Base-by-base conservation (phyloP, 345 rosid species). In the Mallotus nudiflorus region DNA sequence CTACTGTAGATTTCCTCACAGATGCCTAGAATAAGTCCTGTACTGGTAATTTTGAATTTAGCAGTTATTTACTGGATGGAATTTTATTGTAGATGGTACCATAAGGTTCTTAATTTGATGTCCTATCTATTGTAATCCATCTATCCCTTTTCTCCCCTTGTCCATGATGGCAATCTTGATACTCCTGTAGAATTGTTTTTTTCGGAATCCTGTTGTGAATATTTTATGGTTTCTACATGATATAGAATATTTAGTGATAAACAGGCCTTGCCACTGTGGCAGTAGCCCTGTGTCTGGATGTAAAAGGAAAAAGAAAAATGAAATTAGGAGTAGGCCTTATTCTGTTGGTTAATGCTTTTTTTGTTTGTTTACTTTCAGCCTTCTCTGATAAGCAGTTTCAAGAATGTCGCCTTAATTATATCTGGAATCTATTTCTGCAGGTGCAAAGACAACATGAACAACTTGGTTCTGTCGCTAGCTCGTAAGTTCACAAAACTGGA, bases 381-480 rank as follows among this genome's bases (percentile, higher is more conserved):
- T 70, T 58, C 42, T 52, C 24, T 63, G 51, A 28, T 62, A 53
- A 62, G 28, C 8, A n/a, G 18, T 48, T 65, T 29, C 44, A 11
- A 72, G 44, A 20, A 6, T 66, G 24, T 46, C 22, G 37, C 13
- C 53, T 45, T 63, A 39, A 18, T 42, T 16, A 14, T 42, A 35
- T 44, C 50, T 46, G 1, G 51, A 5, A 1, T 16, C 12, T 62
- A 50, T 27, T 62, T 66, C 60, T 70, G 29, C 70, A 95, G 99
- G 97, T 87, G 97, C 83, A 87, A 80, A 68, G 87, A 79, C 66
- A 86, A 75, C 82, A 90, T 95, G 99, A 90, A 89, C 85, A 76
- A 80, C 75, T 79, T 95, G 79, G 97, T 92, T 68, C 81, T 95
- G 2, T 86, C 90, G 77, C 89, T 92, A 71, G 89, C 86, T 71